Evolutionary conservation across 2,329 filamentous ascomycete genomes (phyloP), one percentile per base, ranked within the genome.

Genomic region (Curvularia verruculosa): DNA sequence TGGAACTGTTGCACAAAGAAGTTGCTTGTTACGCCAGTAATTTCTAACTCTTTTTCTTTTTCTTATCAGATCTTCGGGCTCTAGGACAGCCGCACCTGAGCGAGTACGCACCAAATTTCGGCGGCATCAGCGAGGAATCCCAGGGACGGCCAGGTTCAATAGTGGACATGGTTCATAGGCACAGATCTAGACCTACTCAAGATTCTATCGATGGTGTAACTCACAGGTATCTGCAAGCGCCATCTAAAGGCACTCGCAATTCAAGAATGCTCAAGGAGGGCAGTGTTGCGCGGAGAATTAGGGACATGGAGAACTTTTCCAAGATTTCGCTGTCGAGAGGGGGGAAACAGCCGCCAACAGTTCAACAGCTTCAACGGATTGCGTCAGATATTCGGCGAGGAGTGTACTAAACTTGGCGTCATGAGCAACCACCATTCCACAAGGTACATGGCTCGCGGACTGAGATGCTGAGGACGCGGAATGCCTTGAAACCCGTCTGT

Each of bases 341-440:
- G 18, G 34, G 34, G 9, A 58, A 49, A 26, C 26, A 59, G 18
- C 65, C 65, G 13, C 66, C 68, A 7, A 62, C 60, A 1, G 52
- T 70, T 12, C 64, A 67, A 36, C 65, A 68, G 48, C 49, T 70
- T n/a, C 55, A 59, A 40, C 63, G 64, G 49, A 66, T 69, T 47
- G 65, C 64, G 4, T 60, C 63, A 5, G 66, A 67, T 37, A 65
- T 70, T 13, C 60, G 56, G 49, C 60, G 60, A 34, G 65, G 65
- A 2, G 15, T 61, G 5, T 65, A 68, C 43, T 69, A 54, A 29
- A 26, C 3, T 13, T 39, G 15, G 12, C 12, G 18, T n/a, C 31
- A 37, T 29, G 5, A 23, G 15, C 18, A 15, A 21, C 6, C 8
- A 15, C 18, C 21, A 5, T 12, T 47, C 6, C 29, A 21, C 18